Percentiles rank a stretch among this genome's conserved stretches.
These are phyloP conservation scores for Arctium minus DNA, from an alignment of 129 eudicot genomes.

Conservation along the genomic window DNA sequence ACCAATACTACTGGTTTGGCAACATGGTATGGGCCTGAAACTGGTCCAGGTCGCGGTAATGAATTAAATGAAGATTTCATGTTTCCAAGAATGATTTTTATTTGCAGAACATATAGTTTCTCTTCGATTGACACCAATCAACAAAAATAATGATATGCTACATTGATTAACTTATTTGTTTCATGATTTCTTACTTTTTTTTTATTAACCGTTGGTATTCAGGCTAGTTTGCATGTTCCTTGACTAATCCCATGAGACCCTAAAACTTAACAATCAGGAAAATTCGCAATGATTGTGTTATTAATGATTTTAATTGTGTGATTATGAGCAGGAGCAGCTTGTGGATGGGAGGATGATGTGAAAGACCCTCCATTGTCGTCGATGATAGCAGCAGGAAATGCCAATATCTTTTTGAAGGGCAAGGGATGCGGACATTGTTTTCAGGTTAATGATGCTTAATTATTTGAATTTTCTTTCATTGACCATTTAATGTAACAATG, in stretches of 20 bases:
- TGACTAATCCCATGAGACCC: not conserved
- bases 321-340: conserved; percentile 11
- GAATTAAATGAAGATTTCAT: not conserved
- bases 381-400: conserved; percentile 30
- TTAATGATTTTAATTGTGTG: not conserved
- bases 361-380: conserved; percentile 14
- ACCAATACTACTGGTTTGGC: conserved; percentile 15
- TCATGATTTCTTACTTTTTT: not conserved
- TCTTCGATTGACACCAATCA: not conserved
- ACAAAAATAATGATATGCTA: not conserved
- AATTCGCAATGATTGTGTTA: not conserved
- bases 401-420: conserved; percentile 14
- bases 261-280: not conserved
- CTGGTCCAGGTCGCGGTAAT: conserved; percentile 28
- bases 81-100: not conserved
- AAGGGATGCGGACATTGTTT: conserved; percentile 29
- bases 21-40: conserved; percentile 25
- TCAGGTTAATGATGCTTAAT: not conserved
- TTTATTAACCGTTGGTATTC: not conserved
- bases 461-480: not conserved
- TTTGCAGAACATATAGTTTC: not conserved
- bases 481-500: not conserved
- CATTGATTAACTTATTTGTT: not conserved
- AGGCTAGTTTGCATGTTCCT: not conserved
- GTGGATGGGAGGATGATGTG: conserved; percentile 21